These are phyloP conservation scores for Ambrosia hybrid DNA, from an alignment of 140 eudicot genomes.

Conservation along the genomic window DNA sequence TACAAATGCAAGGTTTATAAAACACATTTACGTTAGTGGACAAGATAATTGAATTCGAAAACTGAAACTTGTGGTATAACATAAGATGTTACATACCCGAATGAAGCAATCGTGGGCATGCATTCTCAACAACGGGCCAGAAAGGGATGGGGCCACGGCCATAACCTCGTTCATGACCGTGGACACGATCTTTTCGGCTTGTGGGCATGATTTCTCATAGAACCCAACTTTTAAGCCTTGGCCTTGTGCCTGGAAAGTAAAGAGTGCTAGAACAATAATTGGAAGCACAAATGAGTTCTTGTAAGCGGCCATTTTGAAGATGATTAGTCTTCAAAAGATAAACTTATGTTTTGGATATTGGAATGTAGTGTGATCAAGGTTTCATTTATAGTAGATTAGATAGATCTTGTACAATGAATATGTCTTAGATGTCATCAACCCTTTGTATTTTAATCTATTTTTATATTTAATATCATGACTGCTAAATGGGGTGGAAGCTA, in stretches of 20 bases:
- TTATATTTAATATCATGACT: slow-evolving; percentile 22
- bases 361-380: slow-evolving; percentile 9
- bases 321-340: not conserved
- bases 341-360: slow-evolving; percentile 16
- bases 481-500: not conserved
- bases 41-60: not conserved
- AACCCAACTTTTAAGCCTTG: slow-evolving; percentile 49
- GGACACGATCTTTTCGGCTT: slow-evolving; percentile 42
- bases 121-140: slow-evolving; percentile 74
- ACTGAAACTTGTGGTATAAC: not conserved
- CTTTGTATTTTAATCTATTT: not conserved
- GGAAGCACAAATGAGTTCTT: slow-evolving; percentile 14
- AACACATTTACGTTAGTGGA: too few species aligned
- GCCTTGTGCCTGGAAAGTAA: slow-evolving; percentile 27
- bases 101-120: slow-evolving; percentile 85
- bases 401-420: not conserved
- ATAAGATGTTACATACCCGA: slow-evolving; percentile 47
- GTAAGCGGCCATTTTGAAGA: slow-evolving; percentile 24
- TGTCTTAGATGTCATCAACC: not conserved
- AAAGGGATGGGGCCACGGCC: slow-evolving; percentile 60
- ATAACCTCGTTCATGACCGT: slow-evolving; percentile 32
- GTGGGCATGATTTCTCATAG: slow-evolving; percentile 55
- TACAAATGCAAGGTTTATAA: not conserved
- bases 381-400: slow-evolving; percentile 10
- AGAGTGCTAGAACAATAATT: slow-evolving; percentile 17